A percentile compares a stretch with the other conserved stretches of the same genome.
These are phyloP conservation scores for Cokeromyces recurvatus DNA, from an alignment of 371 early-diverging fungal species.

Conservation along the genomic window DNA sequence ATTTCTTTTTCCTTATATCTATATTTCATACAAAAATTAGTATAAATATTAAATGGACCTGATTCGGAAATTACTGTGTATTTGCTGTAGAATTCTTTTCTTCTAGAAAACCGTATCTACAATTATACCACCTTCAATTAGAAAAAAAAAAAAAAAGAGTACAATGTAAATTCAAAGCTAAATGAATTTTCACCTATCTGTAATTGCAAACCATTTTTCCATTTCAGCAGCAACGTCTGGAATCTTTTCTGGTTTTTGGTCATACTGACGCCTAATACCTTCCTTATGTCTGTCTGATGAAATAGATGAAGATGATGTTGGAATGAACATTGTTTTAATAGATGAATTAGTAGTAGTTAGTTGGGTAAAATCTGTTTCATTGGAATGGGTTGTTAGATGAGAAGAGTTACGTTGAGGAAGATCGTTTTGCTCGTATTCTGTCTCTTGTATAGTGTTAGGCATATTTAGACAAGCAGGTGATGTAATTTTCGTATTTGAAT, in stretches of 20 bases:
- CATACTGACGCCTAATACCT: constrained; percentile 14
- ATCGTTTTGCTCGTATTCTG: no score
- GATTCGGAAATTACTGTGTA: no score
- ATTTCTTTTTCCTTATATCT: constrained; percentile 31
- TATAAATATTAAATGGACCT: neutral
- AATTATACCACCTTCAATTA: neutral
- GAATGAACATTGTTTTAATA: constrained; percentile 1
- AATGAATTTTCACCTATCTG: constrained; percentile 38
- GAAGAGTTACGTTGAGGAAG: constrained; percentile 8
- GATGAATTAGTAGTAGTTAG: constrained; percentile 6
- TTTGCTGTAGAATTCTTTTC: constrained; percentile 6
- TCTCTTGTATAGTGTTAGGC: no score
- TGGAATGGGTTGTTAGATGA: constrained; percentile 11
- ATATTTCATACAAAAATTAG: neutral
- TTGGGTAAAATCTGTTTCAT: constrained; percentile 18
- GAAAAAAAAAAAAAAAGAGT: no score
- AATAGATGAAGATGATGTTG: constrained; percentile 2
- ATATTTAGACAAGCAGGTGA: no score
- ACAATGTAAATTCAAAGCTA: no score
- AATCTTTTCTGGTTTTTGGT: constrained; percentile 21
- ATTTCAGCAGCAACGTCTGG: constrained; percentile 40
- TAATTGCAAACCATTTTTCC: constrained; percentile 47
- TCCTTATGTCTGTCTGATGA: neutral
- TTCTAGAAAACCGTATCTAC: constrained; percentile 45
- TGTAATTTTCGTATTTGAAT: no score